phyloP scores from a whole-genome alignment of 345 rosid genomes.

The Trapa incisa region DNA sequence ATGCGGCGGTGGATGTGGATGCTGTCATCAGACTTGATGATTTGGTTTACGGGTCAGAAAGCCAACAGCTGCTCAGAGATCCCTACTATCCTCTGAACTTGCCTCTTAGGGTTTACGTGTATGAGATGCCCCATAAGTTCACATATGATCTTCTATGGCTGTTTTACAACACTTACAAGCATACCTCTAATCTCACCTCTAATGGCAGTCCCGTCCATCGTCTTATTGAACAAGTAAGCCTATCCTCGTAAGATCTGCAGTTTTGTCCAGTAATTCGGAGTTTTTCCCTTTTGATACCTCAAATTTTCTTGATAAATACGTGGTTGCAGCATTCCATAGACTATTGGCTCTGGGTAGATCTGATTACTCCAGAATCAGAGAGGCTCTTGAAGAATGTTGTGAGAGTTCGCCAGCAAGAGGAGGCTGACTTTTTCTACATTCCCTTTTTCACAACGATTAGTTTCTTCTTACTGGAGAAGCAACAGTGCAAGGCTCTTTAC shows the following conservation, averaged over 20 bases:
- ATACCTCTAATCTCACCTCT: conserved; percentile 75
- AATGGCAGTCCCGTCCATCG: conserved; percentile 99
- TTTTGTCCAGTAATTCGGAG: not conserved
- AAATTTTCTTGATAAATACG: conserved; percentile 8
- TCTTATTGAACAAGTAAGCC: conserved; percentile 62
- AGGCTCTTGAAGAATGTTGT: conserved; percentile 69
- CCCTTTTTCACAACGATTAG: conserved; percentile 89
- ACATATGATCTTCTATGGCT: conserved; percentile 72
- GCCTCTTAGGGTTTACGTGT: conserved; percentile 73
- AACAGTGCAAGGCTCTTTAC: conserved; percentile 92
- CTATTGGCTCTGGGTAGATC: conserved; percentile 96
- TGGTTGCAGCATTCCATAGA: conserved; percentile 65
- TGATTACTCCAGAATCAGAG: conserved; percentile 63
- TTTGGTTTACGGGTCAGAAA: conserved; percentile 28
- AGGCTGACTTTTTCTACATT: conserved; percentile 74
- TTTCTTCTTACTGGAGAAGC: conserved; percentile 89
- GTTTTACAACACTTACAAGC: conserved; percentile 52
- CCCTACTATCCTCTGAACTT: conserved; percentile 35
- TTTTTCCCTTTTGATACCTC: not conserved
- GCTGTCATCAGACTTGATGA: conserved; percentile 30
- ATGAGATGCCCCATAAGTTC: conserved; percentile 81
- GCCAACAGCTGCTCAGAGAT: conserved; percentile 23
- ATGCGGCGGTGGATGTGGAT: conserved; percentile 17
- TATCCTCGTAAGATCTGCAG: not conserved
- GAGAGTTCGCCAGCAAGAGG: conserved; percentile 67